Conservation (phyloP, 176 grass and related monocot species). For the Zoysia japonica region DNA sequence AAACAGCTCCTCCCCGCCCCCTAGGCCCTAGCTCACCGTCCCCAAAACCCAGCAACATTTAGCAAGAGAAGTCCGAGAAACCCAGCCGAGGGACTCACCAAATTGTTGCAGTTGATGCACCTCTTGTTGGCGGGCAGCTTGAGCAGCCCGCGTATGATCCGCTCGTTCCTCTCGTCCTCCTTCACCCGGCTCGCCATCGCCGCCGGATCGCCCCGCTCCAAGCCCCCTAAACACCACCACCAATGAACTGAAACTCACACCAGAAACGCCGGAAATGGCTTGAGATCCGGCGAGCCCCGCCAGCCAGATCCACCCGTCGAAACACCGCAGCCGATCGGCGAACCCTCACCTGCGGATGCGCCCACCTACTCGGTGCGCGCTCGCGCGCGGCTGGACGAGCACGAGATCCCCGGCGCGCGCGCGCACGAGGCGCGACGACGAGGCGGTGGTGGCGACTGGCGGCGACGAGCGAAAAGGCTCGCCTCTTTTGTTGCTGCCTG, state of each 20-base stretch:
- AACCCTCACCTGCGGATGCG: slow-evolving; percentile 31
- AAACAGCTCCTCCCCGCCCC: neutral
- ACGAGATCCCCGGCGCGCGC: neutral
- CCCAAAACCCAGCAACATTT: slow-evolving; percentile 37
- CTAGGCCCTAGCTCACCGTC: neutral
- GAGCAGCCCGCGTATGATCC: slow-evolving; percentile 84
- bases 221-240: slow-evolving; percentile 45
- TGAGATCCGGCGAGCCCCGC: slow-evolving; percentile 42
- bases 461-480: slow-evolving; percentile 44
- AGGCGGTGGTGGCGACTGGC: neutral
- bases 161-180: slow-evolving; percentile 97
- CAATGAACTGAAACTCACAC: slow-evolving; percentile 9
- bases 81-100: slow-evolving; percentile 49
- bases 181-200: slow-evolving; percentile 83
- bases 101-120: slow-evolving; percentile 99
- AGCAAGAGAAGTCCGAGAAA: neutral
- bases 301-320: slow-evolving; percentile 37
- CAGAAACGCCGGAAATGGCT: slow-evolving; percentile 1
- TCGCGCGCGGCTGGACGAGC: neutral
- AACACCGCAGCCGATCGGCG: neutral
- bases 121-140: slow-evolving; percentile 92
- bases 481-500: slow-evolving; percentile 36
- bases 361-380: neutral
- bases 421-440: neutral
- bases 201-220: slow-evolving; percentile 17